Percentiles rank a stretch among this genome's conserved stretches.
Evolutionary conservation across 129 eudicot genomes (phyloP).

Genomic region (Escallonia rubra): DNA sequence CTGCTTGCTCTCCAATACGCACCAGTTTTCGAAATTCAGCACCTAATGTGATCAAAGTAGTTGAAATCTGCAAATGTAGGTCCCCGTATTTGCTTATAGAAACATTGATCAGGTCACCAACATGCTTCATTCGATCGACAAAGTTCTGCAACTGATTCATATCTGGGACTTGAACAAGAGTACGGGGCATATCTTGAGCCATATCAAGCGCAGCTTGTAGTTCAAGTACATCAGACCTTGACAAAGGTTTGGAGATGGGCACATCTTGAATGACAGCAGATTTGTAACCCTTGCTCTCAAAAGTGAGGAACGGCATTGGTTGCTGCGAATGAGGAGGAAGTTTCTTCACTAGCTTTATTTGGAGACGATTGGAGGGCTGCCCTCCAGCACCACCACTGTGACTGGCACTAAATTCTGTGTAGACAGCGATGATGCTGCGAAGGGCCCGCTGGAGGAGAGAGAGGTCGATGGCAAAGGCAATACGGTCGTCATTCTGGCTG

Average conservation of each 20-base stretch:
- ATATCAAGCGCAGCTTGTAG: conserved; percentile 70
- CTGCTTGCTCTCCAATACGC: conserved; percentile 72
- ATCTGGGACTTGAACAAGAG: conserved; percentile 72
- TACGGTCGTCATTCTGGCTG: conserved; percentile 72
- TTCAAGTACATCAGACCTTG: conserved; percentile 67
- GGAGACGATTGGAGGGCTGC: conserved; percentile 43
- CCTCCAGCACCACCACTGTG: conserved; percentile 9
- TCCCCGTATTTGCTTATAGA: conserved; percentile 70
- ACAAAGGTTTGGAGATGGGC: conserved; percentile 86
- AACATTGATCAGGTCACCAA: conserved; percentile 73
- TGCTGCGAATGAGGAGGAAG: conserved; percentile 67
- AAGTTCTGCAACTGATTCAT: conserved; percentile 54
- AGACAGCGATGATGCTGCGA: conserved; percentile 56
- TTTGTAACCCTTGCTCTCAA: conserved; percentile 77
- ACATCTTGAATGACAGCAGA: conserved; percentile 93
- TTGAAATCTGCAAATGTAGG: conserved; percentile 69
- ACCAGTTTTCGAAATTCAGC: conserved; percentile 73
- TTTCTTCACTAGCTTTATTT: conserved; percentile 81
- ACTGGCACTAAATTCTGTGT: conserved; percentile 44
- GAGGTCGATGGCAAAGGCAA: conserved; percentile 88
- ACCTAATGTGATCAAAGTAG: conserved; percentile 69
- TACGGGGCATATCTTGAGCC: conserved; percentile 71
- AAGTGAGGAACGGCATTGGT: conserved; percentile 70
- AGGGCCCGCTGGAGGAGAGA: conserved; percentile 95
- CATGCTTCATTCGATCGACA: conserved; percentile 89